These are phyloP conservation scores for Geranium incanum DNA, from an alignment of 441 rosid species.

Conservation along the genomic window DNA sequence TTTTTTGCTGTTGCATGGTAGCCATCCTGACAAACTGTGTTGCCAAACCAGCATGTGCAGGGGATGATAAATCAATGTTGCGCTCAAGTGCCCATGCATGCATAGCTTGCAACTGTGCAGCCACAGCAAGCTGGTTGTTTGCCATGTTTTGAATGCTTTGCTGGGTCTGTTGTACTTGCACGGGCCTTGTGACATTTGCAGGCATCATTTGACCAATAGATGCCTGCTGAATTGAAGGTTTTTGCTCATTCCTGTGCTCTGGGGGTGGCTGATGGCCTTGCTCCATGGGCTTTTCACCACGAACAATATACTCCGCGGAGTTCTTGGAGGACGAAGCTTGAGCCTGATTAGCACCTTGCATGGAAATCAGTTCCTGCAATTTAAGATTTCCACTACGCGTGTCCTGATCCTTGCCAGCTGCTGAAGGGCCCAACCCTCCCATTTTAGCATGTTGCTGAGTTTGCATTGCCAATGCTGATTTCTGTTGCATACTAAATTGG, in stretches of 20 bases:
- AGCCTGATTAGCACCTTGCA: slow-evolving; percentile 63
- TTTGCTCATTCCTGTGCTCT: slow-evolving; percentile 64
- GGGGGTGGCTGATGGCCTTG: slow-evolving; percentile 45
- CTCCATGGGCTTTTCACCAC: slow-evolving; percentile 63
- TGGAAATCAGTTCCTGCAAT: slow-evolving; percentile 75
- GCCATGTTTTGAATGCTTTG: slow-evolving; percentile 56
- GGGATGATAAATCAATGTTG: slow-evolving; percentile 83
- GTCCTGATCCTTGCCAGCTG: slow-evolving; percentile 65
- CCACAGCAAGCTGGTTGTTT: slow-evolving; percentile 60
- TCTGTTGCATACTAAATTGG: slow-evolving; percentile 77
- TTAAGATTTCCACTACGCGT: slow-evolving; percentile 53
- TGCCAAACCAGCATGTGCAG: slow-evolving; percentile 82
- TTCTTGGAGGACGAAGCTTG: slow-evolving; percentile 86
- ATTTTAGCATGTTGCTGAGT: slow-evolving; percentile 66
- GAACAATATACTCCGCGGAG: slow-evolving; percentile 57
- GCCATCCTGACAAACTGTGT: slow-evolving; percentile 81
- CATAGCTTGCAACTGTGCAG: slow-evolving; percentile 76
- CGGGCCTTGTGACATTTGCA: slow-evolving; percentile 53
- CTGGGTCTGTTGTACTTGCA: slow-evolving; percentile 64
- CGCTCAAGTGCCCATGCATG: slow-evolving; percentile 92
- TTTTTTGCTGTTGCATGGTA: slow-evolving; percentile 51
- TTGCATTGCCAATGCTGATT: slow-evolving; percentile 45
- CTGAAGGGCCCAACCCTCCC: slow-evolving; percentile 49
- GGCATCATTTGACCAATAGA: slow-evolving; percentile 52
- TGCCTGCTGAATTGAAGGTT: slow-evolving; percentile 44